A percentile compares a stretch with the other conserved stretches of the same genome.
Evolutionary conservation across 441 rosid species (phyloP).

Genomic region (Bruguiera hainesii): DNA sequence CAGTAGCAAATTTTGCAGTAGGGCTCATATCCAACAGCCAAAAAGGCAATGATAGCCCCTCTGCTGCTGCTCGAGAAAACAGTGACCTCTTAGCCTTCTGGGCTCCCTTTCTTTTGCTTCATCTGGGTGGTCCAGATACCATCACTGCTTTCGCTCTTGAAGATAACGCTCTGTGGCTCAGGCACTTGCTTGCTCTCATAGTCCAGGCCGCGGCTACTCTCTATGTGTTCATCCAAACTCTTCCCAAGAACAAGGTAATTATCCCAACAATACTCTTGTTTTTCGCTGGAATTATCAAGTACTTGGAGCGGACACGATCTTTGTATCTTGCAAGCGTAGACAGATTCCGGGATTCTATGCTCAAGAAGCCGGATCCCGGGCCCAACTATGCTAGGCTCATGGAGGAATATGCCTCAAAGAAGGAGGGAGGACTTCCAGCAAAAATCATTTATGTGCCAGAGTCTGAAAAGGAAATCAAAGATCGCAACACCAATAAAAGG

Average conservation of each 20-base stretch:
- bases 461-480: constrained; percentile 27
- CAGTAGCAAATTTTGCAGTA: constrained; percentile 9
- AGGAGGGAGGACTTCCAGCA: constrained; percentile 28
- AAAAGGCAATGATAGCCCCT: neutral
- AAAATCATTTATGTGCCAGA: constrained; percentile 28
- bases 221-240: constrained; percentile 43
- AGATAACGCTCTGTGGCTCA: constrained; percentile 55
- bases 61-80: neutral
- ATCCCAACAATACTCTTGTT: constrained; percentile 37
- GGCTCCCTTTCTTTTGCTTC: constrained; percentile 60
- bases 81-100: constrained; percentile 46
- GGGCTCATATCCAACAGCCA: constrained; percentile 17
- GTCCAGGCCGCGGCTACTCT: constrained; percentile 38
- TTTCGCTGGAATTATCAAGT: constrained; percentile 46
- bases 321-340: constrained; percentile 49
- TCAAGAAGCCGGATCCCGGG: constrained; percentile 38
- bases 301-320: constrained; percentile 49
- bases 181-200: constrained; percentile 44
- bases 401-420: constrained; percentile 44
- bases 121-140: constrained; percentile 73
- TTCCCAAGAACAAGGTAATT: constrained; percentile 28
- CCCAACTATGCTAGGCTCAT: constrained; percentile 50
- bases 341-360: constrained; percentile 47
- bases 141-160: constrained; percentile 60
- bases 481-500: neutral